Percentiles rank a stretch among this genome's conserved stretches.
These are phyloP conservation scores for Tulasnella sp. DNA, from an alignment of 768 basidiomycete genomes.

Conservation along the genomic window DNA sequence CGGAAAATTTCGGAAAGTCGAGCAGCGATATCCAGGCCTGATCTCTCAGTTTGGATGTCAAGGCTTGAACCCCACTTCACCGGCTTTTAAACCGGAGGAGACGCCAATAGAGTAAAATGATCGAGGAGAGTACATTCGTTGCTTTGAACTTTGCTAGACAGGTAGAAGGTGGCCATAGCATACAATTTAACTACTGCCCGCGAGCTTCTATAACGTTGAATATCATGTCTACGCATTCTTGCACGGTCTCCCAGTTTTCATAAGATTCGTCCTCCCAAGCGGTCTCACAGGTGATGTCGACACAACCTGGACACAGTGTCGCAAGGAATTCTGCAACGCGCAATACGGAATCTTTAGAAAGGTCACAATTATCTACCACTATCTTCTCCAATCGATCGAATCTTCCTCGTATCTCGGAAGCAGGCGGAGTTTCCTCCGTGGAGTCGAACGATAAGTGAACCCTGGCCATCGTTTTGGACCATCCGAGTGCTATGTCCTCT, in stretches of 20 bases:
- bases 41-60: too few species aligned
- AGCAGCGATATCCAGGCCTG: too few species aligned
- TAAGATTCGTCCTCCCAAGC: background rate
- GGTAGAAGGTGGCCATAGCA: too few species aligned
- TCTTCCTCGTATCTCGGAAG: background rate
- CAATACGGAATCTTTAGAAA: background rate
- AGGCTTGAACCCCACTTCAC: too few species aligned
- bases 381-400: background rate
- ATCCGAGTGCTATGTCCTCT: background rate
- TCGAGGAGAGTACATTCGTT: too few species aligned
- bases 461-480: background rate
- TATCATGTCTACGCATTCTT: background rate
- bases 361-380: background rate
- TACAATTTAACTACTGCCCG: too few species aligned
- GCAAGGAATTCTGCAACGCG: background rate
- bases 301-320: background rate
- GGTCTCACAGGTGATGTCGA: background rate
- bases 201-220: background rate
- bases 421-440: background rate
- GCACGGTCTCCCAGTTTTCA: background rate
- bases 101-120: too few species aligned
- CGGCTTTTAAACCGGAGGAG: too few species aligned
- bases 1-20: too few species aligned
- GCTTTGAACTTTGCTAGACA: too few species aligned
- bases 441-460: background rate